A percentile compares a stretch with the other conserved stretches of the same genome.
phyloP scores from a whole-genome alignment of 2,329 filamentous ascomycete genomes.

The Ambrosiella cleistominuta region DNA sequence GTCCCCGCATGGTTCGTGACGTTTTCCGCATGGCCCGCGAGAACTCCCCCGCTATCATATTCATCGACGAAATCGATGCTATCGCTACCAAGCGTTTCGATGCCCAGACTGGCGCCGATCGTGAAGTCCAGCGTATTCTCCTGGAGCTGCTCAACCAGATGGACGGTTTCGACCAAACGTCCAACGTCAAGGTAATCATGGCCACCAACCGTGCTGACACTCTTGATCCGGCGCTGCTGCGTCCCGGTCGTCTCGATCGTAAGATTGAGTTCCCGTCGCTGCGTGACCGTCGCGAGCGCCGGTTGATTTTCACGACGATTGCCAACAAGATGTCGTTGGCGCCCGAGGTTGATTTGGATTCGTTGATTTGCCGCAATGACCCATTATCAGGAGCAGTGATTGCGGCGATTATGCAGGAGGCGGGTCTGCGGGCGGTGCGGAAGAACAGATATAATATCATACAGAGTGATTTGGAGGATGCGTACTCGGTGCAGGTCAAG shows the following conservation, averaged over 20 bases:
- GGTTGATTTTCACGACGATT: slow-evolving; percentile 95
- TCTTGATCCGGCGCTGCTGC: slow-evolving; percentile 81
- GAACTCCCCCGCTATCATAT: slow-evolving; percentile 96
- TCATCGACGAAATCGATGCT: slow-evolving; percentile 98
- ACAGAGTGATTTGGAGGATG: slow-evolving; percentile 88
- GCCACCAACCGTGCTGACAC: slow-evolving; percentile 97
- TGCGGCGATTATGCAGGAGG: slow-evolving; percentile 98
- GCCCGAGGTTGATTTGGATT: slow-evolving; percentile 91
- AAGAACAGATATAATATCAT: slow-evolving; percentile 99
- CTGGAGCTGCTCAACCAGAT: slow-evolving; percentile 97
- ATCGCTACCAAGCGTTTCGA: slow-evolving; percentile 99
- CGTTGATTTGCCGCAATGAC: slow-evolving; percentile 89
- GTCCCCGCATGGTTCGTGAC: slow-evolving; percentile 95
- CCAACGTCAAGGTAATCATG: slow-evolving; percentile 99
- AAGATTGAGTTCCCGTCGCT: slow-evolving; percentile 99
- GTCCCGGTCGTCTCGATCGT: slow-evolving; percentile 84
- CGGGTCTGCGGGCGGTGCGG: slow-evolving; percentile 76
- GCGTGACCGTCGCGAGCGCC: slow-evolving; percentile 80
- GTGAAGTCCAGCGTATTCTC: slow-evolving; percentile 95
- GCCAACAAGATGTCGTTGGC: slow-evolving; percentile 92
- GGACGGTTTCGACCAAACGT: slow-evolving; percentile 98
- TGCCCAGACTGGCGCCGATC: slow-evolving; percentile 90
- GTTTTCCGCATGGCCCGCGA: slow-evolving; percentile 98
- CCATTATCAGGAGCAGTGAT: slow-evolving; percentile 90
- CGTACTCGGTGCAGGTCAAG: slow-evolving; percentile 95